phyloP scores from a whole-genome alignment of 192 early-diverging fungal genomes.

The Funneliformis geosporum region DNA sequence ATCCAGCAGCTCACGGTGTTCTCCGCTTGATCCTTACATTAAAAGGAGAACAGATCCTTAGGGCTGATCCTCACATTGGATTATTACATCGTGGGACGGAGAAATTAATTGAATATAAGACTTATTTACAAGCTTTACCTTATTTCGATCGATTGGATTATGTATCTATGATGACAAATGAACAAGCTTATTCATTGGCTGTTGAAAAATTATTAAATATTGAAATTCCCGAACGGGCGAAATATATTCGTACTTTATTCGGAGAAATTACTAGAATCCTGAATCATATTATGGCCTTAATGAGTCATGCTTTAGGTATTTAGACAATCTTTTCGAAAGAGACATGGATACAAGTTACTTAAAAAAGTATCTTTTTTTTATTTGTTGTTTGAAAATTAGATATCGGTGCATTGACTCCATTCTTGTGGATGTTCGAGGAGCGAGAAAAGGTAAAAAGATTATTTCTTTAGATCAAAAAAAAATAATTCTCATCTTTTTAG shows the following conservation, averaged over 20 bases:
- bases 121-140: conserved; percentile 94
- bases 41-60: conserved; percentile 86
- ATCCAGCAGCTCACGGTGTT: conserved; percentile 98
- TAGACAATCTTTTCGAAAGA: background rate
- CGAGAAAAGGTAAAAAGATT: conserved; percentile 71
- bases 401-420: conserved; percentile 96
- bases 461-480: background rate
- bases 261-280: conserved; percentile 96
- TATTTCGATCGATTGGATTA: conserved; percentile 99
- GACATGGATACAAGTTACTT: background rate
- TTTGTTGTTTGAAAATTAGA: conserved; percentile 38
- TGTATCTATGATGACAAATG: conserved; percentile 99
- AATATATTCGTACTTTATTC: conserved; percentile 97
- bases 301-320: conserved; percentile 86
- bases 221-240: conserved; percentile 88
- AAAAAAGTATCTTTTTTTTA: background rate
- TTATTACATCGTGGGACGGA: conserved; percentile 97
- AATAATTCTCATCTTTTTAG: background rate
- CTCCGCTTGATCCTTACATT: conserved; percentile 92
- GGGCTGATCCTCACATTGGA: conserved; percentile 97
- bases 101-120: conserved; percentile 99
- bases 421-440: conserved; percentile 99
- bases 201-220: conserved; percentile 99
- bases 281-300: conserved; percentile 98
- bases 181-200: conserved; percentile 95